Percentiles rank a stretch among this genome's conserved stretches.
Conservation (phyloP, 2,329 filamentous ascomycete species). For the Colletotrichum tabaci region DNA sequence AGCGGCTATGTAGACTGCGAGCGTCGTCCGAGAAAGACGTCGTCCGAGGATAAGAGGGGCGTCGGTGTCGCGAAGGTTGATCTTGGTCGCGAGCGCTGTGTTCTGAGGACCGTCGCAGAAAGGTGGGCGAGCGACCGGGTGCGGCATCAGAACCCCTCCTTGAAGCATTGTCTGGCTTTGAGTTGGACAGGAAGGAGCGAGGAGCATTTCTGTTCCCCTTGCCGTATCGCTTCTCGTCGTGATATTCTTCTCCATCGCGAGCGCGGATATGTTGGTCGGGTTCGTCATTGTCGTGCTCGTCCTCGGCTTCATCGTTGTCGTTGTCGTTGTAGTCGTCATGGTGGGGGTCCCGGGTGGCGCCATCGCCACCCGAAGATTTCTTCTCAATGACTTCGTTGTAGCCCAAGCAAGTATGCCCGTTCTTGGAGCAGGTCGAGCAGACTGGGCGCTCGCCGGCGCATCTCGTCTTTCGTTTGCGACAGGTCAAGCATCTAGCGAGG, state of each 20-base stretch:
- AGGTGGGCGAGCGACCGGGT: constrained; percentile 27
- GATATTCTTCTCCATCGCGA: constrained; percentile 57
- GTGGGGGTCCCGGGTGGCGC: constrained; percentile 39
- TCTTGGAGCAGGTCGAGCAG: constrained; percentile 81
- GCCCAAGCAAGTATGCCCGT: constrained; percentile 78
- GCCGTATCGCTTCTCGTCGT: constrained; percentile 50
- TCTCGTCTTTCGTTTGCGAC: constrained; percentile 82
- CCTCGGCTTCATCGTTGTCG: constrained; percentile 53
- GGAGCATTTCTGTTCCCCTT: constrained; percentile 44
- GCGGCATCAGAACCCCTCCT: constrained; percentile 24
- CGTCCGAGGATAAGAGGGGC: constrained; percentile 49
- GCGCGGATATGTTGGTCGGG: constrained; percentile 53
- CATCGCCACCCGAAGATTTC: constrained; percentile 49
- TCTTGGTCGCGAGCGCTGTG: constrained; percentile 32
- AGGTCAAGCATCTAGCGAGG: constrained; percentile 74
- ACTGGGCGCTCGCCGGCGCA: constrained; percentile 81
- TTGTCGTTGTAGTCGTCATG: constrained; percentile 49
- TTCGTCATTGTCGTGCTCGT: constrained; percentile 49
- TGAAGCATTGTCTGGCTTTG: background rate
- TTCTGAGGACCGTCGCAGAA: constrained; percentile 34
- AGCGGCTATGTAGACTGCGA: constrained; percentile 57
- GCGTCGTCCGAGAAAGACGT: constrained; percentile 59
- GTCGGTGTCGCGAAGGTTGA: constrained; percentile 41
- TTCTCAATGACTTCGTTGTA: constrained; percentile 71
- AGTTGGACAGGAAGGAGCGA: constrained; percentile 7